These are phyloP conservation scores for Tetrapisispora taiwanensis DNA, from an alignment of 805 yeast genomes.

Conservation along the genomic window DNA sequence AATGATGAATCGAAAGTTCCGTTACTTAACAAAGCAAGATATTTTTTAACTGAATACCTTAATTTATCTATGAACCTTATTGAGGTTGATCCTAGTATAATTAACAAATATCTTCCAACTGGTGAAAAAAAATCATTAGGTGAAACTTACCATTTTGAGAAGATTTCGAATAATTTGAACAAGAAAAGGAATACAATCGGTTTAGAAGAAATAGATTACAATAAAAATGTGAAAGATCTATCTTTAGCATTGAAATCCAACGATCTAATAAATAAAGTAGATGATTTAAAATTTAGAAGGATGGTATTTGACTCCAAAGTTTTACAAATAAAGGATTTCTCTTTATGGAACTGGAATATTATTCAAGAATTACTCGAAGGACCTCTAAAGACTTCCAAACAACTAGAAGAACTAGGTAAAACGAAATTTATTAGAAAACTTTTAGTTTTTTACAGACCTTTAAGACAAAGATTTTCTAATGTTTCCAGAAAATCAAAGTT, in stretches of 20 bases:
- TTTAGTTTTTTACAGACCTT: slow-evolving; percentile 82
- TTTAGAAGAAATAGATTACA: slow-evolving; percentile 20
- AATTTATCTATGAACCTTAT: slow-evolving; percentile 42
- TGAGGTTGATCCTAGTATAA: slow-evolving; percentile 12
- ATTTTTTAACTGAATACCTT: slow-evolving; percentile 53
- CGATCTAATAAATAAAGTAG: slow-evolving; percentile 31
- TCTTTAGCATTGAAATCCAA: slow-evolving; percentile 18
- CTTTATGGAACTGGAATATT: slow-evolving; percentile 82
- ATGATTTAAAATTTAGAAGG: slow-evolving; percentile 57
- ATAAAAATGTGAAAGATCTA: slow-evolving; percentile 14
- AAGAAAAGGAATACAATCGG: slow-evolving; percentile 32
- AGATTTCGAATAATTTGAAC: slow-evolving; percentile 31
- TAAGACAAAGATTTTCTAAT: slow-evolving; percentile 68
- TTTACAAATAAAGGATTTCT: slow-evolving; percentile 63
- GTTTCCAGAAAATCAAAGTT: slow-evolving; percentile 38
- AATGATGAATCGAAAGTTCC: slow-evolving; percentile 32
- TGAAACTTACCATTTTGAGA: slow-evolving; percentile 38
- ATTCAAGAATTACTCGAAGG: slow-evolving; percentile 69
- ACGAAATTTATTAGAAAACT: slow-evolving; percentile 82
- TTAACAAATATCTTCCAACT: neutral
- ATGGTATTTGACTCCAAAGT: slow-evolving; percentile 62
- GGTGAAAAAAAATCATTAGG: neutral
- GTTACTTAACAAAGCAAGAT: slow-evolving; percentile 45
- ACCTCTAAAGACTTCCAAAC: slow-evolving; percentile 60
- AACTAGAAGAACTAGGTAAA: slow-evolving; percentile 66